These are phyloP conservation scores for Byssoonygena ceratinophila DNA, from an alignment of 2,329 filamentous ascomycete species.

Conservation along the genomic window DNA sequence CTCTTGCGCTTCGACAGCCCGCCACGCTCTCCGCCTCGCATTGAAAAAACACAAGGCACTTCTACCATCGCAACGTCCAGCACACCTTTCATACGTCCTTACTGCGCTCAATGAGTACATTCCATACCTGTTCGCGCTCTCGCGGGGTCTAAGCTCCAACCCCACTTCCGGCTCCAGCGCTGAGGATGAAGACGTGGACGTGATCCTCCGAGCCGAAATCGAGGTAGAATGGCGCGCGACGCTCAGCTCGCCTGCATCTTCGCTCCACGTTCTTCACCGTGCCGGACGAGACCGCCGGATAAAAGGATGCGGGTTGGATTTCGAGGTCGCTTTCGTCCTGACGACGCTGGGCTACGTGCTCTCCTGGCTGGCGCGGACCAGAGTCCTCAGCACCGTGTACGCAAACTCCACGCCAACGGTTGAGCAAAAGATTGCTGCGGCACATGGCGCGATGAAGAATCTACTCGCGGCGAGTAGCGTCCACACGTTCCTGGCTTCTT, in stretches of 20 bases:
- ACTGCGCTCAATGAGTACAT: conserved; percentile 65
- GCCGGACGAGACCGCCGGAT: conserved; percentile 44
- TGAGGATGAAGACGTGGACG: conserved; percentile 49
- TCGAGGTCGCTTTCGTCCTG: conserved; percentile 71
- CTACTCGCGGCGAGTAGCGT: conserved; percentile 69
- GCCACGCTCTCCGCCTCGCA: conserved; percentile 68
- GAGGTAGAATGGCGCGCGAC: conserved; percentile 73
- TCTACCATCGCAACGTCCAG: conserved; percentile 56
- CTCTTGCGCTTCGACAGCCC: conserved; percentile 67
- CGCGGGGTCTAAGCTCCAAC: conserved; percentile 55
- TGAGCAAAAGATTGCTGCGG: conserved; percentile 58
- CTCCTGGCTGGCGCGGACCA: conserved; percentile 58
- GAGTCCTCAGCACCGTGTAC: conserved; percentile 60
- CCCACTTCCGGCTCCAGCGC: conserved; percentile 19
- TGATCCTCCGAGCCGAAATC: conserved; percentile 57
- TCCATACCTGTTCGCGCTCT: conserved; percentile 70
- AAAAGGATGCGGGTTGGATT: conserved; percentile 62
- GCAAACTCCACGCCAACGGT: conserved; percentile 51
- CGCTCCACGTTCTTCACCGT: conserved; percentile 7
- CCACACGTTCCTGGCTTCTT: conserved; percentile 56
- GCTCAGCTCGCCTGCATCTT: conserved; percentile 41
- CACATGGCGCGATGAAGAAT: conserved; percentile 64
- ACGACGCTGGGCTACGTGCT: conserved; percentile 67
- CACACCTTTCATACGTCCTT: conserved; percentile 60
- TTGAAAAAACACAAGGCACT: conserved; percentile 86